Percentiles rank a stretch among this genome's conserved stretches.
Conservation (phyloP, 306 rosid genomes). For the Prunus armeniaca region DNA sequence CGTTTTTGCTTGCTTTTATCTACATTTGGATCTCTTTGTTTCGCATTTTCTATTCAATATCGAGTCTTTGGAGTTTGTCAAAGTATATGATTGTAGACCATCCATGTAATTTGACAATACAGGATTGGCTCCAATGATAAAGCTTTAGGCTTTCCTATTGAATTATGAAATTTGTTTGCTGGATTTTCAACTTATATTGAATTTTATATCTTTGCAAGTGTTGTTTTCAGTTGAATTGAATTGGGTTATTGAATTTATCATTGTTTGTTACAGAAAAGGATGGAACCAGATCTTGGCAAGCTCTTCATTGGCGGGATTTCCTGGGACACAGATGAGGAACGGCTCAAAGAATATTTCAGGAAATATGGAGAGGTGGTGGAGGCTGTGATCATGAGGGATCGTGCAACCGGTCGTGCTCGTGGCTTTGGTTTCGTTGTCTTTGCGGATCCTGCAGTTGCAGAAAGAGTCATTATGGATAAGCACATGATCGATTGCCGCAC, state of each 20-base stretch:
- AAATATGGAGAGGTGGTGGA: constrained; percentile 89
- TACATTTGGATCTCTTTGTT: constrained; percentile 54
- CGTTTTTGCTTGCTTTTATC: constrained; percentile 29
- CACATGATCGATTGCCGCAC: constrained; percentile 89
- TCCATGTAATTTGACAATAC: neutral
- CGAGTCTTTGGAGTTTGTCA: constrained; percentile 13
- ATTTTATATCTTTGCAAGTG: constrained; percentile 8
- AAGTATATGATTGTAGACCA: constrained; percentile 18
- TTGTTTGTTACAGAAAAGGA: constrained; percentile 50
- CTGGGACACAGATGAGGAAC: constrained; percentile 95
- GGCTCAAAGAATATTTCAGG: constrained; percentile 76
- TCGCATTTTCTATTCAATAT: constrained; percentile 26
- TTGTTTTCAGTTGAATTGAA: constrained; percentile 10
- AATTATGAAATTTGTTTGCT: constrained; percentile 28
- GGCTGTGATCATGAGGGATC: constrained; percentile 97
- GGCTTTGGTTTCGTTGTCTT: constrained; percentile 89
- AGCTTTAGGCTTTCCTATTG: constrained; percentile 17
- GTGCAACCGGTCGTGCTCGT: constrained; percentile 92
- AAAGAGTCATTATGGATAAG: constrained; percentile 81
- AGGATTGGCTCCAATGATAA: constrained; percentile 31
- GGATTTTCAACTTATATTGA: constrained; percentile 30
- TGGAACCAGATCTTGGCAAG: constrained; percentile 97
- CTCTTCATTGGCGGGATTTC: constrained; percentile 99
- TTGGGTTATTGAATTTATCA: constrained; percentile 24
- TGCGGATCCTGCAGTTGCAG: constrained; percentile 85